Base-by-base conservation (phyloP, 768 basidiomycete genomes). In the Phylloporus sp. region DNA sequence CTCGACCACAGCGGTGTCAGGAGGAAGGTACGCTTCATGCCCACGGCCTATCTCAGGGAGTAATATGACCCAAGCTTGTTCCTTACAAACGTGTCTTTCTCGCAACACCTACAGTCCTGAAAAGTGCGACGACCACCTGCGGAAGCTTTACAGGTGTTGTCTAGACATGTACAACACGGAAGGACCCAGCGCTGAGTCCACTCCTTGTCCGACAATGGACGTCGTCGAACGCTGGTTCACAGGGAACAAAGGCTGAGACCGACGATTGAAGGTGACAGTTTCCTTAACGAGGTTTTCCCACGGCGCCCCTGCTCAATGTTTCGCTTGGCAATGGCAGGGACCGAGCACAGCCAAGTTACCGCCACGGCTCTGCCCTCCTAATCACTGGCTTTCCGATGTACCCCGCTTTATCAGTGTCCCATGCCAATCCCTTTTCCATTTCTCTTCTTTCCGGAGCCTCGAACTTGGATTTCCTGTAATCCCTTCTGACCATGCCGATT, bases 101-200 rank as follows among this genome's bases (percentile, higher is more conserved):
- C 79, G 74, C 49, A 75, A 86, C 60, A 83, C 80, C 0, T 86
- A 84, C 56, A 55, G 53, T 3, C 84, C 81, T 0, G 82, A 84
- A 17, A 79, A 74, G 50, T 88, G 86, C 56, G 69, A 80, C 34
- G 57, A 65, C 9, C 59, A 72, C 10, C 57, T 86, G 18, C 67
- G 74, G 41, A 69, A 65, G 20, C 70, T 88, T 15, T 87, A 87
- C 57, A 46, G 57, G 46, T 87, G 86, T 52, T 88, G 86, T 56
- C 68, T 74, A 35, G 45, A 58, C 22, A 76, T 86, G 72, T 81
- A 86, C 61, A 67, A 73, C 5, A 42, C 52, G 18, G 69, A 68
- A 5, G 65, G 65, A 1, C 67, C 52, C 9, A 61, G 69, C 28
- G 71, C 64, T 9, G 68, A 74, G 48, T 81, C 82, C 4, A 80